phyloP scores from a whole-genome alignment of 345 rosid genomes.

The Aquilaria malaccensis region DNA sequence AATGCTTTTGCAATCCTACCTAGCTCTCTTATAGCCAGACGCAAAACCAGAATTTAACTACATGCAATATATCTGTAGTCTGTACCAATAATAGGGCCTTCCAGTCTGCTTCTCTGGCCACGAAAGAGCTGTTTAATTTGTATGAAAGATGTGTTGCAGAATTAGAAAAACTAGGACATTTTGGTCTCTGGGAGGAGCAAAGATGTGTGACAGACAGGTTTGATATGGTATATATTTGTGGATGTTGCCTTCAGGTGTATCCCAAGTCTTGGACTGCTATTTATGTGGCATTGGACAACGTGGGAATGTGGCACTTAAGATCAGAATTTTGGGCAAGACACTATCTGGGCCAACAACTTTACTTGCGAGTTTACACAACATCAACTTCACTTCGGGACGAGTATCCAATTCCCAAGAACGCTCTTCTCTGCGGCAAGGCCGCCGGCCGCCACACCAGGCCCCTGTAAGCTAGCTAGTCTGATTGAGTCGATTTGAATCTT shows the following conservation, averaged over 20 bases:
- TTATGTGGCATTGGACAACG: slow-evolving; percentile 82
- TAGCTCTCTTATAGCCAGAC: background rate
- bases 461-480: slow-evolving; percentile 18
- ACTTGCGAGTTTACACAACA: slow-evolving; percentile 65
- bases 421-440: slow-evolving; percentile 79
- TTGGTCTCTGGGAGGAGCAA: background rate
- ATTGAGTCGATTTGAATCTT: slow-evolving; percentile 12
- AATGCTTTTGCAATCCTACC: background rate
- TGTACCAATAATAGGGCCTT: too few species aligned
- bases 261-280: slow-evolving; percentile 90
- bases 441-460: slow-evolving; percentile 74
- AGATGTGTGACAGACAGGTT: background rate
- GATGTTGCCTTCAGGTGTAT: slow-evolving; percentile 51
- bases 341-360: slow-evolving; percentile 90
- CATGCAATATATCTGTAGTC: background rate
- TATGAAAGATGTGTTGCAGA: background rate
- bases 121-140: background rate
- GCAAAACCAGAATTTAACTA: background rate
- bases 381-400: slow-evolving; percentile 89
- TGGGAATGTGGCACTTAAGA: slow-evolving; percentile 96
- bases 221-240: too few species aligned
- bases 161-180: background rate
- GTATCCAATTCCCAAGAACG: slow-evolving; percentile 79
- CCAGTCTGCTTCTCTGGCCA: background rate
- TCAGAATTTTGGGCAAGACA: slow-evolving; percentile 92